Evolutionary conservation across 768 basidiomycete species (phyloP).

Genomic region (Boletus eberwhitei): DNA sequence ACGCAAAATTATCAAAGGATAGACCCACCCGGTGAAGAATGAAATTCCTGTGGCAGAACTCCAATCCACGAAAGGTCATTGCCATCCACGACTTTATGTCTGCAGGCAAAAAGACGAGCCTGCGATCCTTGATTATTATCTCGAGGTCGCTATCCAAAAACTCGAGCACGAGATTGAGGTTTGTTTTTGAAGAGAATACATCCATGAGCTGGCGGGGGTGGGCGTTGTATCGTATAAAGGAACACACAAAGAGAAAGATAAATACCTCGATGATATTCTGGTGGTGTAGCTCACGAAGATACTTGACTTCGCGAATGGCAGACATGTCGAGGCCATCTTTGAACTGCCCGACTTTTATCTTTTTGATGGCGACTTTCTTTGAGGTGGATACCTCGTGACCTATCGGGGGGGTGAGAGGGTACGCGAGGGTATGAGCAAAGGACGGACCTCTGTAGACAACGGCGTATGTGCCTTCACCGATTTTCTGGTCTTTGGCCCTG

Average conservation of each 20-base stretch:
- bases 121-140: slow-evolving; percentile 91
- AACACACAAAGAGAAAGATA: neutral
- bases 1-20: slow-evolving; percentile 7
- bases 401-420: slow-evolving; percentile 28
- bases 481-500: slow-evolving; percentile 79
- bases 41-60: slow-evolving; percentile 95
- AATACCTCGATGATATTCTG: slow-evolving; percentile 90
- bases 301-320: slow-evolving; percentile 97
- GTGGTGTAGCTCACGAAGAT: slow-evolving; percentile 89
- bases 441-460: slow-evolving; percentile 86
- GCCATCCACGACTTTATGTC: slow-evolving; percentile 99
- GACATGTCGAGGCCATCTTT: slow-evolving; percentile 99
- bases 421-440: neutral
- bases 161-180: slow-evolving; percentile 95
- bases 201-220: slow-evolving; percentile 71
- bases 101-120: slow-evolving; percentile 87
- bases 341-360: slow-evolving; percentile 94
- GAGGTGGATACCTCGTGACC: slow-evolving; percentile 73
- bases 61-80: slow-evolving; percentile 96
- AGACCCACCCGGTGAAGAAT: slow-evolving; percentile 82
- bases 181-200: slow-evolving; percentile 94
- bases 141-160: slow-evolving; percentile 96
- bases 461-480: slow-evolving; percentile 93
- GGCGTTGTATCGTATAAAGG: neutral
- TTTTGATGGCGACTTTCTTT: slow-evolving; percentile 94